Percentiles rank a stretch among this genome's conserved stretches.
Conservation (phyloP, 768 basidiomycete species). For the Xerocomellus dryophilus region DNA sequence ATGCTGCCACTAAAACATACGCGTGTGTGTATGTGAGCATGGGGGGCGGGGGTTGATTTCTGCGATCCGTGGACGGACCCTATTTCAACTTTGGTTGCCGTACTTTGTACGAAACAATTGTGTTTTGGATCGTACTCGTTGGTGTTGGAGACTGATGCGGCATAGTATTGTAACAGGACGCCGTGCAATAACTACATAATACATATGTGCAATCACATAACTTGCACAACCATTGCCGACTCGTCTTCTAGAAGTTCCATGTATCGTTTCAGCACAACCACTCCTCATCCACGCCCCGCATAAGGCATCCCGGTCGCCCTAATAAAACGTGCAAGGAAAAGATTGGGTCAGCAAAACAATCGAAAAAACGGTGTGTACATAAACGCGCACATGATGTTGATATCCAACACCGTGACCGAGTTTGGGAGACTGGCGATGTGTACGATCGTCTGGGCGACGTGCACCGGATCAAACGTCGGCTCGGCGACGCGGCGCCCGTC, state of each 20-base stretch:
- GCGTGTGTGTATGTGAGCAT: too few species aligned
- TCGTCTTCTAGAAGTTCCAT: neutral
- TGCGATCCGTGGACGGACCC: too few species aligned
- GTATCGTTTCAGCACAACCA: neutral
- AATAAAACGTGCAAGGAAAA: neutral
- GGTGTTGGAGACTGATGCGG: too few species aligned
- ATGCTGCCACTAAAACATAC: too few species aligned
- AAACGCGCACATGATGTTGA: slow-evolving; percentile 67
- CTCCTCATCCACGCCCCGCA: slow-evolving; percentile 40
- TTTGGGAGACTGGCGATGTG: slow-evolving; percentile 68
- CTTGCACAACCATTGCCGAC: too few species aligned
- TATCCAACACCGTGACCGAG: slow-evolving; percentile 64
- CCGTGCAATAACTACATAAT: too few species aligned
- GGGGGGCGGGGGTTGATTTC: too few species aligned
- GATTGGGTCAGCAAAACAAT: neutral
- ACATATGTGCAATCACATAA: too few species aligned
- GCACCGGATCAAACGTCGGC: slow-evolving; percentile 63
- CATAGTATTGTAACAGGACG: neutral
- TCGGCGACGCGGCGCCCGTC: slow-evolving; percentile 59
- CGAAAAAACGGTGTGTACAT: neutral
- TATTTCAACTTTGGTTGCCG: too few species aligned
- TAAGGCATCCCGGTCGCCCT: slow-evolving; percentile 48
- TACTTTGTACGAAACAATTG: too few species aligned
- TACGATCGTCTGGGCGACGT: slow-evolving; percentile 70
- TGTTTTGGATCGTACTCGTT: neutral